phyloP scores from a whole-genome alignment of 495 filamentous ascomycete species.

The Lasiosphaeria miniovina region DNA sequence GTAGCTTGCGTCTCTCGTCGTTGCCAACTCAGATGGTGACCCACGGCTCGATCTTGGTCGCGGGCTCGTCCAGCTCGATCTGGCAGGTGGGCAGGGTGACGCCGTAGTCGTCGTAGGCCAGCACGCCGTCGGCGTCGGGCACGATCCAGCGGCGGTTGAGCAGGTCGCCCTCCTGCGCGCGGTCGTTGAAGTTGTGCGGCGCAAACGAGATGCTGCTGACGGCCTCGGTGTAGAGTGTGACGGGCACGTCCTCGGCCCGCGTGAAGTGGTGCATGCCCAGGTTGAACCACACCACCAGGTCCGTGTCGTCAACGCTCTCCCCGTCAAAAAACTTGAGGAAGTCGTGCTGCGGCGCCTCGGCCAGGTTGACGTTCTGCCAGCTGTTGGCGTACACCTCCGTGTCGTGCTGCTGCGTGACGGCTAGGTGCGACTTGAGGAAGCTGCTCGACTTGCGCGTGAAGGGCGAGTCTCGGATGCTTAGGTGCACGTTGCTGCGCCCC shows the following conservation, averaged over 20 bases:
- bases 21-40: neutral
- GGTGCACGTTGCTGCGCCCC: slow-evolving; percentile 40
- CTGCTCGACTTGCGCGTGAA: slow-evolving; percentile 43
- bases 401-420: slow-evolving; percentile 51
- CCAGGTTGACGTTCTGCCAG: slow-evolving; percentile 47
- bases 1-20: neutral
- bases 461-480: slow-evolving; percentile 46
- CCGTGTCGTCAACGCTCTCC: slow-evolving; percentile 50
- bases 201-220: slow-evolving; percentile 44
- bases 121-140: slow-evolving; percentile 6
- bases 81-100: slow-evolving; percentile 14
- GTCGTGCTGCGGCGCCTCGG: slow-evolving; percentile 48
- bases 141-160: slow-evolving; percentile 17
- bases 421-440: slow-evolving; percentile 48
- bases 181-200: slow-evolving; percentile 43
- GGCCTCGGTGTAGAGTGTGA: slow-evolving; percentile 48
- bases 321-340: slow-evolving; percentile 53
- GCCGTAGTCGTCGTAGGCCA: slow-evolving; percentile 20
- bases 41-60: slow-evolving; percentile 11
- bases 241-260: slow-evolving; percentile 52
- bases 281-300: slow-evolving; percentile 50
- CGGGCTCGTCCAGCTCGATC: slow-evolving; percentile 18
- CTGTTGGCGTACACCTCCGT: slow-evolving; percentile 48
- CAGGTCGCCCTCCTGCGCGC: slow-evolving; percentile 23
- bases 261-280: slow-evolving; percentile 61